phyloP scores from a whole-genome alignment of 257 asterid genomes.

The Agastache rugosa region DNA sequence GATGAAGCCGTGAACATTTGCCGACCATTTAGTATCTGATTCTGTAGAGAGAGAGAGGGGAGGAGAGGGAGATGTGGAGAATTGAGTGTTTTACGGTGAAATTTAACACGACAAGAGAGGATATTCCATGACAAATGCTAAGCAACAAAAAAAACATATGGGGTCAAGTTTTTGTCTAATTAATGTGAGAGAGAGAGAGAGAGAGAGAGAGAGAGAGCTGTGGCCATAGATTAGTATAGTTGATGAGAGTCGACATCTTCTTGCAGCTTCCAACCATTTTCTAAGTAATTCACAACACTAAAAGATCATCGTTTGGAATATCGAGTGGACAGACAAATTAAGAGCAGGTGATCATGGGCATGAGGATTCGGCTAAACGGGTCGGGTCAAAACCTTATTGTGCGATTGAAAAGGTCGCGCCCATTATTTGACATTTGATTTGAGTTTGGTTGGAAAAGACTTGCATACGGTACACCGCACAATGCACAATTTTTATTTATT shows the following conservation, averaged over 20 bases:
- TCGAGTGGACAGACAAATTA: conserved; percentile 54
- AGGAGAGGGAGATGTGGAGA: conserved; percentile 9
- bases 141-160: conserved; percentile 58
- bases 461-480: too few relatives aligned
- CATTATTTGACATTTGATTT: too few relatives aligned
- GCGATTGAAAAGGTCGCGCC: too few relatives aligned
- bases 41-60: conserved; percentile 29
- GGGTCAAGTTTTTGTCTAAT: conserved; percentile 45
- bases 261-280: conserved; percentile 47
- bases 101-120: conserved; percentile 35
- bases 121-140: conserved; percentile 79
- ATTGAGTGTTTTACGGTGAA: conserved; percentile 39
- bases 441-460: too few relatives aligned
- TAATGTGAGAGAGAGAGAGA: conserved; percentile 41
- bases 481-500: too few relatives aligned
- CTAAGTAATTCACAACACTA: conserved; percentile 7
- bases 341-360: conserved; percentile 51
- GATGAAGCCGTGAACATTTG: conserved; percentile 42
- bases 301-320: conserved; percentile 46
- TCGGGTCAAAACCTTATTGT: background rate
- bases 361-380: conserved; percentile 31
- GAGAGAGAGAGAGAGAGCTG: conserved; percentile 45
- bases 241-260: conserved; percentile 57
- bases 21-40: conserved; percentile 42
- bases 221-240: conserved; percentile 58